These are phyloP conservation scores for Phytophthora cajani DNA, from an alignment of 352 stramenopile genomes.

Conservation along the genomic window DNA sequence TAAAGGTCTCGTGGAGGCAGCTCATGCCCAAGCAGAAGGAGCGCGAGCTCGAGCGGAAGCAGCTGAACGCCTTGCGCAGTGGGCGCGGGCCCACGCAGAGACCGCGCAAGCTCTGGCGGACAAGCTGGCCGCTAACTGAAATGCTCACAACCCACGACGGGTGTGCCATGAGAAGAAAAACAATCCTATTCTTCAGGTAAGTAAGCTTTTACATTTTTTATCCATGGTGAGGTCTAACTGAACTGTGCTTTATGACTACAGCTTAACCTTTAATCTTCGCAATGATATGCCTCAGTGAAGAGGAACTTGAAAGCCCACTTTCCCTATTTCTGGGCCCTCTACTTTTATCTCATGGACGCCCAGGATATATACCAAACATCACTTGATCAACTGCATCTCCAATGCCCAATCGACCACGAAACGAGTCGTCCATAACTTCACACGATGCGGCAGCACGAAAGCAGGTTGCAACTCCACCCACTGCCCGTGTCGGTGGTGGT, in stretches of 20 bases:
- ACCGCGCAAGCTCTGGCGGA: constrained; percentile 2
- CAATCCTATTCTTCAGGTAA: no score
- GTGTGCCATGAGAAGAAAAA: no score
- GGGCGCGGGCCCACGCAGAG: not conserved
- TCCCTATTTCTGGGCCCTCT: not conserved
- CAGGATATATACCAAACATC: not conserved
- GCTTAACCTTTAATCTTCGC: no score
- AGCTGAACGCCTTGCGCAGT: not conserved
- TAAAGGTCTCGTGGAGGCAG: not conserved
- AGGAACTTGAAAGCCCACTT: not conserved
- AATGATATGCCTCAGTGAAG: no score
- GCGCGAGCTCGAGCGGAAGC: not conserved
- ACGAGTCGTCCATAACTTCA: not conserved
- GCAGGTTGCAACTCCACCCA: not conserved
- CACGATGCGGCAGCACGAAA: constrained; percentile 7
- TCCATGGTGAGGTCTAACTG: no score
- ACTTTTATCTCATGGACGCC: not conserved
- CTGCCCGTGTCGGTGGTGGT: not conserved
- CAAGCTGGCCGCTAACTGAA: not conserved
- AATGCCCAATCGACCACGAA: constrained; percentile 23
- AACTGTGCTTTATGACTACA: no score
- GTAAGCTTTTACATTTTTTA: no score
- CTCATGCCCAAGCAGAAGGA: constrained; percentile 1
- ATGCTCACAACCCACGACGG: no score
- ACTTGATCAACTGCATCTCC: not conserved